These are phyloP conservation scores for Albatrellus ellisii DNA, from an alignment of 768 basidiomycete genomes.

Conservation along the genomic window DNA sequence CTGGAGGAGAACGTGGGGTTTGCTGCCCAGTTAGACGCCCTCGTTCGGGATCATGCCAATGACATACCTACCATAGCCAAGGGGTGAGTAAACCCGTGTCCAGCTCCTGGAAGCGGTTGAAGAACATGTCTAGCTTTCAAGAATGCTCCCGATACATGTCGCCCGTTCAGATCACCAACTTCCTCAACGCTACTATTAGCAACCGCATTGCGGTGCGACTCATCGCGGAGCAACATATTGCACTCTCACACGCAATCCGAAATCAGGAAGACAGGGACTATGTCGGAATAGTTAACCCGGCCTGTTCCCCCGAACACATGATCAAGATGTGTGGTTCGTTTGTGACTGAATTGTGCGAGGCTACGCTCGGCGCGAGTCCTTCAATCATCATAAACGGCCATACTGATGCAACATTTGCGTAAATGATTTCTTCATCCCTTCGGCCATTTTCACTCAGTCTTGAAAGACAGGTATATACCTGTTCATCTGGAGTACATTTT, in stretches of 20 bases:
- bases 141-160: constrained; percentile 80
- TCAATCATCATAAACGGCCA: constrained; percentile 58
- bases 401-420: constrained; percentile 65
- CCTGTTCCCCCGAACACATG: constrained; percentile 61
- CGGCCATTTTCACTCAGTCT: not conserved
- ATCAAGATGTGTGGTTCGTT: constrained; percentile 72
- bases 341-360: constrained; percentile 74
- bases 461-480: constrained; percentile 57
- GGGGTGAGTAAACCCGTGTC: constrained; percentile 35
- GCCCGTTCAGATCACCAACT: constrained; percentile 61
- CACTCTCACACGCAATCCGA: constrained; percentile 56
- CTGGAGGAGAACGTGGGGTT: constrained; percentile 62
- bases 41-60: constrained; percentile 71
- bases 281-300: constrained; percentile 64
- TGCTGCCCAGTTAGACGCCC: constrained; percentile 46
- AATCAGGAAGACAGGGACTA: constrained; percentile 26
- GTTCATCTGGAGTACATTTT: constrained; percentile 87
- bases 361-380: constrained; percentile 66
- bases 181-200: constrained; percentile 74
- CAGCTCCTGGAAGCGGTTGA: not conserved
- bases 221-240: constrained; percentile 86
- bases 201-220: constrained; percentile 80
- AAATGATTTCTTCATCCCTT: constrained; percentile 22
- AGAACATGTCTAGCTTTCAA: constrained; percentile 47
- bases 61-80: constrained; percentile 89